Percentiles rank a stretch among this genome's conserved stretches.
phyloP scores from a whole-genome alignment of 129 eudicot species.

The Daucus carota region DH1_v3.0 NC_030381.2:46920001-46920500 shows the following conservation, averaged over 20 bases:
- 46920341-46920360: background rate
- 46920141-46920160: background rate
- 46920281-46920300: background rate
- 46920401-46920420: too few species aligned
- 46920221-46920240: background rate
- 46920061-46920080: background rate
- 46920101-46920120: too few species aligned
- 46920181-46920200: background rate
- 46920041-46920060: constrained; percentile 1
- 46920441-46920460: background rate
- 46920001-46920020: constrained; percentile 17
- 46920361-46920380: too few species aligned
- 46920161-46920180: background rate
- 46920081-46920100: background rate
- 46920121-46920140: too few species aligned
- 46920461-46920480: background rate
- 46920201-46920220: background rate
- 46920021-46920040: constrained; percentile 13
- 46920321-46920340: too few species aligned
- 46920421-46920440: background rate
- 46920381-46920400: too few species aligned
- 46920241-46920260: too few species aligned
- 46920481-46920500: background rate
- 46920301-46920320: too few species aligned
- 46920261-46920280: background rate